These are phyloP conservation scores for Botryosphaeria dothidea DNA, from an alignment of 2,329 filamentous ascomycete genomes.

Conservation along the genomic window DNA sequence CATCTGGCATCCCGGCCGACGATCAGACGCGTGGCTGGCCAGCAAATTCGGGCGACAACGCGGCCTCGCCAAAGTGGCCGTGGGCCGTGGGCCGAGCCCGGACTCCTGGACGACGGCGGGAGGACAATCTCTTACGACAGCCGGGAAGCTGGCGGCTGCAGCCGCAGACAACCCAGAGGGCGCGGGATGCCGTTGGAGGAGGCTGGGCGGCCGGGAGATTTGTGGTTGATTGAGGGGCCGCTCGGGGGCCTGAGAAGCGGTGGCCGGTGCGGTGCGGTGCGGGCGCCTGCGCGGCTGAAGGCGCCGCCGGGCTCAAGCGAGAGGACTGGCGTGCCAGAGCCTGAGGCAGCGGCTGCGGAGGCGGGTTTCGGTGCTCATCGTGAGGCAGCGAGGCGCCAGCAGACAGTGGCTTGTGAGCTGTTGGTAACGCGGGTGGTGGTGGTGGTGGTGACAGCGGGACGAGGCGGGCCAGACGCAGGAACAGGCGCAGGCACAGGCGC, in stretches of 20 bases:
- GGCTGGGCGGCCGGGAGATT: neutral
- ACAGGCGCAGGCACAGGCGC: neutral
- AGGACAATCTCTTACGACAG: neutral
- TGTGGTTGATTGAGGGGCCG: constrained; percentile 3
- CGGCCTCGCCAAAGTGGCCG: constrained; percentile 3
- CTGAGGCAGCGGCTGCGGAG: neutral
- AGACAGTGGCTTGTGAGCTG: neutral
- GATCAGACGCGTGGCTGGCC: constrained; percentile 18
- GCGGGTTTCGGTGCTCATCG: neutral
- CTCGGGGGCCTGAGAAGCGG: constrained; percentile 9
- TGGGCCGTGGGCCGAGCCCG: neutral
- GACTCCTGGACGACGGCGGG: neutral
- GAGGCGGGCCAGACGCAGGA: neutral
- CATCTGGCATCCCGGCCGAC: constrained; percentile 4
- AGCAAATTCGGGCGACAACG: constrained; percentile 1
- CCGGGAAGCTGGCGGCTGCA: neutral
- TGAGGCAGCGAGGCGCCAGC: neutral
- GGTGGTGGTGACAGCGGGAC: neutral
- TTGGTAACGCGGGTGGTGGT: neutral
- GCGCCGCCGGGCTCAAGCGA: neutral
- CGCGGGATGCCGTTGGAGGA: neutral
- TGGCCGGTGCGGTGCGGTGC: neutral
- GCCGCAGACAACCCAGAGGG: neutral
- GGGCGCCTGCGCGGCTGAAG: neutral
- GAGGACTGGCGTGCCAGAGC: neutral